Evolutionary conservation across 2,329 filamentous ascomycete species (phyloP).

Genomic region (Didymellaceae sp.): DNA sequence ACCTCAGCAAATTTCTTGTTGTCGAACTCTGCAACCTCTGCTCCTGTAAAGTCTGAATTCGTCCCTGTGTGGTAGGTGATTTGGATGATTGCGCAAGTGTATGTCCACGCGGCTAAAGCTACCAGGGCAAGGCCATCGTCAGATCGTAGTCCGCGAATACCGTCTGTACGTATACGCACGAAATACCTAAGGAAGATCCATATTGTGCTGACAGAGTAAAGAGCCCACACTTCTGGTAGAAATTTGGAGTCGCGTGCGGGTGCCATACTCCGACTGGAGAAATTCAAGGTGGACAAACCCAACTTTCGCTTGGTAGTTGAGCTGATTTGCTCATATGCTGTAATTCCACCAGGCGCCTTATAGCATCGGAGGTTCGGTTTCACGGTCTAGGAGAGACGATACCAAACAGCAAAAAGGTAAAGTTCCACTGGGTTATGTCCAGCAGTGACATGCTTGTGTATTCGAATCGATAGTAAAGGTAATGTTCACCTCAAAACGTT

Average conservation of each 20-base stretch:
- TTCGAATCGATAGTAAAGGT: no score
- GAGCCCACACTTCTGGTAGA: slow-evolving; percentile 12
- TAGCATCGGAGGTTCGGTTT: no score
- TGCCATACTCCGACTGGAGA: slow-evolving; percentile 1
- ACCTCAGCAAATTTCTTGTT: slow-evolving; percentile 10
- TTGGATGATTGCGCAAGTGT: slow-evolving; percentile 12
- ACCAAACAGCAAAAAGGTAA: no score
- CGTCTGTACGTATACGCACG: slow-evolving; percentile 6
- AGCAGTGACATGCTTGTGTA: no score
- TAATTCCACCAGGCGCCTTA: no score
- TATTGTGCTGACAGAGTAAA: slow-evolving; percentile 5
- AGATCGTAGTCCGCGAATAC: not conserved
- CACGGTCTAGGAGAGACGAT: no score
- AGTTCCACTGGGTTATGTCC: no score
- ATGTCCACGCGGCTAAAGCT: slow-evolving; percentile 12
- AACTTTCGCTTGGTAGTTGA: no score
- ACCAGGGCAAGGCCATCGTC: slow-evolving; percentile 15
- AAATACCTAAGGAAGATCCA: slow-evolving; percentile 12
- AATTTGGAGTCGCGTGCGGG: slow-evolving; percentile 14
- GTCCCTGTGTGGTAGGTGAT: slow-evolving; percentile 20
- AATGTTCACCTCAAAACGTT: no score
- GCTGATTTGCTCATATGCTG: no score
- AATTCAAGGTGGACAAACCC: no score
- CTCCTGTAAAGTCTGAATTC: slow-evolving; percentile 16
- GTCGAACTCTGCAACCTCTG: slow-evolving; percentile 14